Base-by-base conservation (phyloP, 495 filamentous ascomycete genomes). In the Talaromyces trachyspermus region DNA sequence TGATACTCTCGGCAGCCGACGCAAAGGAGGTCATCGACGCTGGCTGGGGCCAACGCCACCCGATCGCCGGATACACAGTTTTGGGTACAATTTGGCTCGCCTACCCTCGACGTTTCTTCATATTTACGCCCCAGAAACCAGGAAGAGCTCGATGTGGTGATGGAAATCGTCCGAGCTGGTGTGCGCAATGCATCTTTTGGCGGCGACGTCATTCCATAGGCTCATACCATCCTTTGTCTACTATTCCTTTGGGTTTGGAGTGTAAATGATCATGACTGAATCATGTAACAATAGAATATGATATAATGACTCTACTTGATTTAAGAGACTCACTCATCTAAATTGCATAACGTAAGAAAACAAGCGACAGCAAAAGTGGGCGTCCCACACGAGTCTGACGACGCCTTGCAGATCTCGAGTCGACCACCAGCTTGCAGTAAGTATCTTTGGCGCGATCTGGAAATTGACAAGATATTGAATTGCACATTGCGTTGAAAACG, bases 1-100 rank as follows among this genome's bases (percentile, higher is more conserved):
- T 90, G 54, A 79, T 78, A 11, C 66, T 95, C 18, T 80, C 89
- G 47, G 86, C 87, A 1, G 78, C 83, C 22, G 89, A 96, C 62
- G 86, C 84, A 36, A 80, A 73, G 58, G 74, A 81, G 53, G 72
- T 95, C 15, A 66, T 95, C 26, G 81, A 89, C 49, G 79, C 78
- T 35, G 85, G 88, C 15, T 95, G 88, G 88, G 89, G 85, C n/a
- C 78, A 95, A 63, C 71, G 88, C n/a, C 88, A 95, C 63, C 86
- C 86, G 1, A 72, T 95, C 50, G 81, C 86, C 2, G 80, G 81
- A 49, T 77, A 72, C 19, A 57, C 69, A 48, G 55, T 70, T 47
- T 86, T 76, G 52, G 74, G 78, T 43, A 38, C 7, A 22, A 38
- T 20, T 6, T 23, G n/a, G 22, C 25, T n/a, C 11, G 15, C 12